Evolutionary conservation across 2,329 filamentous ascomycete species (phyloP).

Genomic region (Aspergillus versicolor): DNA sequence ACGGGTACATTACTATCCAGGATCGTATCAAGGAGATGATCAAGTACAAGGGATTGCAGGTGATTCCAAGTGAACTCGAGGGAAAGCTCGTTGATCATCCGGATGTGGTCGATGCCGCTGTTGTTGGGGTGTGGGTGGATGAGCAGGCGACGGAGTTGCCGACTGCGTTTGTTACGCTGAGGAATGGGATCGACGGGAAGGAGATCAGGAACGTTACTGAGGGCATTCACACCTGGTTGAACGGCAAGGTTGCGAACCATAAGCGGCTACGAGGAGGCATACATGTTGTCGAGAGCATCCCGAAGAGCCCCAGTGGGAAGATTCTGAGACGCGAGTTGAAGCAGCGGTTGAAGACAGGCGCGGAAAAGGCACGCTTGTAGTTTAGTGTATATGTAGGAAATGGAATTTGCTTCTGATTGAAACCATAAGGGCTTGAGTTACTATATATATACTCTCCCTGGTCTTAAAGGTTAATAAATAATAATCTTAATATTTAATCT

Average conservation of each 20-base stretch:
- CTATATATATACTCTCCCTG: too few species aligned
- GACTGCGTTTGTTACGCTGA: neutral
- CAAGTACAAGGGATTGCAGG: slow-evolving; percentile 31
- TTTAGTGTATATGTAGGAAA: too few species aligned
- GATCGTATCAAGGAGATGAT: slow-evolving; percentile 23
- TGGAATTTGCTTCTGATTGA: too few species aligned
- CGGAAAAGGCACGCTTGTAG: too few species aligned
- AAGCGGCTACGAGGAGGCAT: slow-evolving; percentile 19
- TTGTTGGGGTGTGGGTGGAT: slow-evolving; percentile 34
- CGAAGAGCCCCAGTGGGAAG: slow-evolving; percentile 9
- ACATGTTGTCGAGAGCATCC: slow-evolving; percentile 13
- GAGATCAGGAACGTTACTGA: neutral
- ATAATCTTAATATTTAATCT: too few species aligned
- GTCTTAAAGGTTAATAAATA: too few species aligned
- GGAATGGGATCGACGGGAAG: neutral
- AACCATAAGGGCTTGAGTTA: too few species aligned
- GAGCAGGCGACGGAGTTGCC: slow-evolving; percentile 8
- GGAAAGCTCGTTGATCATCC: slow-evolving; percentile 36
- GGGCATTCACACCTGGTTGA: slow-evolving; percentile 8
- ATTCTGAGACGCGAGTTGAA: slow-evolving; percentile 3
- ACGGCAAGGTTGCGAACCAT: slow-evolving; percentile 14
- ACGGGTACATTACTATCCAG: slow-evolving; percentile 15
- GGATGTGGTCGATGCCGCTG: slow-evolving; percentile 38
- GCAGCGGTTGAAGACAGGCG: neutral
- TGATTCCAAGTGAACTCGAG: slow-evolving; percentile 42